A percentile compares a stretch with the other conserved stretches of the same genome.
Conservation (phyloP, 2,329 filamentous ascomycete species). For the Rutstroemia sydowiana region DNA sequence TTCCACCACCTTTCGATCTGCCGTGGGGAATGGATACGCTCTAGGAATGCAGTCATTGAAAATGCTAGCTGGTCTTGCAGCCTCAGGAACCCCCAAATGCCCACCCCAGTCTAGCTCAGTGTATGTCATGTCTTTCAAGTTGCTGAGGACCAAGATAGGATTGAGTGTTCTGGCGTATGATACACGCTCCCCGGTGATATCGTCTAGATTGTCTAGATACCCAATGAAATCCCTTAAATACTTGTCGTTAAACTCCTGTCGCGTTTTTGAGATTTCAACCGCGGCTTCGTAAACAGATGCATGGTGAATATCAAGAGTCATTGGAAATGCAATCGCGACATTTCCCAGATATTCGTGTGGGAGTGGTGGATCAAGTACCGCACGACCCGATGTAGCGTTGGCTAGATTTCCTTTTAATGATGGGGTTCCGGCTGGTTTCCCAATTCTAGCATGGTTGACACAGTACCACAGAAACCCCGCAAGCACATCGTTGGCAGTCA, state of each 20-base stretch:
- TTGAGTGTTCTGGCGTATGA: not conserved
- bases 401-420: not conserved
- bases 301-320: conserved; percentile 4
- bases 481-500: conserved; percentile 1
- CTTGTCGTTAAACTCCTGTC: not conserved
- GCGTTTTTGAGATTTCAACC: not conserved
- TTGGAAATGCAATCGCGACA: not conserved
- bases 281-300: not conserved
- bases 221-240: not conserved
- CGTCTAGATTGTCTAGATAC: not conserved
- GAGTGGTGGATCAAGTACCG: not conserved
- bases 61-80: not conserved
- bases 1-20: not conserved
- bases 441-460: not conserved
- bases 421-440: not conserved
- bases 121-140: conserved; percentile 1
- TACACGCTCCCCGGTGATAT: conserved; percentile 2
- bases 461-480: not conserved
- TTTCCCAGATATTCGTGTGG: not conserved
- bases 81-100: not conserved
- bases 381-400: not conserved
- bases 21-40: not conserved
- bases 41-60: not conserved
- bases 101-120: conserved; percentile 2
- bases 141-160: conserved; percentile 1